Percentiles rank a stretch among this genome's conserved stretches.
These are phyloP conservation scores for Lodderomyces pseudojiufengensis DNA, from an alignment of 1,139 yeast species.

Conservation along the genomic window DNA sequence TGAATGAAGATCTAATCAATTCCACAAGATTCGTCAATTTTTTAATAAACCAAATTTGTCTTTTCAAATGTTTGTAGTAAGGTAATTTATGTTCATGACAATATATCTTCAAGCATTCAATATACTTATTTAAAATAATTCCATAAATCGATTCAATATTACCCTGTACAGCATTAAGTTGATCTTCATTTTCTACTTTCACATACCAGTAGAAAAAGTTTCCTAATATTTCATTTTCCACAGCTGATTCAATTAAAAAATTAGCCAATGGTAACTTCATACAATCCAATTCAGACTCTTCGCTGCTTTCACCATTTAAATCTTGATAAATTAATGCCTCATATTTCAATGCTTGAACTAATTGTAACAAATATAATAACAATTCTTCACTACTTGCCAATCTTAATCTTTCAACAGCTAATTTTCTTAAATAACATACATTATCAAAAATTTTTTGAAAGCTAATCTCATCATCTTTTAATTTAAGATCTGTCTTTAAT, in stretches of 20 bases:
- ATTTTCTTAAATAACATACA: slow-evolving; percentile 56
- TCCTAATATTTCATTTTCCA: slow-evolving; percentile 64
- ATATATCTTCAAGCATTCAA: slow-evolving; percentile 33
- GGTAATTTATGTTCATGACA: slow-evolving; percentile 30
- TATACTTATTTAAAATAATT: slow-evolving; percentile 36
- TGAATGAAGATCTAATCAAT: slow-evolving; percentile 36
- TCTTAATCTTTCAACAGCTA: slow-evolving; percentile 82
- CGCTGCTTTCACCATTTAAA: slow-evolving; percentile 5
- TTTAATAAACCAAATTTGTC: slow-evolving; percentile 46
- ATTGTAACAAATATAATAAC: slow-evolving; percentile 76
- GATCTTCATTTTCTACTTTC: slow-evolving; percentile 81
- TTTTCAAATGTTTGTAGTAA: slow-evolving; percentile 36
- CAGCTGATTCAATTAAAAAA: slow-evolving; percentile 72
- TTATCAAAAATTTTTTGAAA: slow-evolving; percentile 31
- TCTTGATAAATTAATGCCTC: slow-evolving; percentile 39
- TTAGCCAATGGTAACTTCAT: slow-evolving; percentile 64
- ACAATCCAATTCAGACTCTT: slow-evolving; percentile 11
- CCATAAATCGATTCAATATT: slow-evolving; percentile 26
- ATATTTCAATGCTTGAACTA: slow-evolving; percentile 89
- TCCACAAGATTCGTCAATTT: slow-evolving; percentile 42
- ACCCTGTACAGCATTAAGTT: slow-evolving; percentile 19
- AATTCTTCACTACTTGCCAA: slow-evolving; percentile 79
- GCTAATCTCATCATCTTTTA: slow-evolving; percentile 28
- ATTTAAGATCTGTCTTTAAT: slow-evolving; percentile 9
- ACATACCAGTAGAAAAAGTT: slow-evolving; percentile 90